phyloP scores from a whole-genome alignment of 768 basidiomycete genomes.

The Pulveroboletus frians region DNA sequence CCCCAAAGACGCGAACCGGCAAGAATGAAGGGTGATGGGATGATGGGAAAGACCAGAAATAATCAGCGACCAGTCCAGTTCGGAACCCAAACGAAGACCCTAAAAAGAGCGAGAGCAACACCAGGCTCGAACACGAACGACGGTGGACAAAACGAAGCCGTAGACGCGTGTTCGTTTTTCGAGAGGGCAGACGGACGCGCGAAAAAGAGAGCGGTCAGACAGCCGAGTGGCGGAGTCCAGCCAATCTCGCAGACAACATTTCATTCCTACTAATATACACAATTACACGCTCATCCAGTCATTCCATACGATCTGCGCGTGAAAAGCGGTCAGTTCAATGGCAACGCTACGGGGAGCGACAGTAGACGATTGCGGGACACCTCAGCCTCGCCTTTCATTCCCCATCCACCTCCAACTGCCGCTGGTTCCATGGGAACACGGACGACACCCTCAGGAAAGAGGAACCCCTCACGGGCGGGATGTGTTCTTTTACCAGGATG shows the following conservation, averaged over 20 bases:
- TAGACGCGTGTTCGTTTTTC: conserved; percentile 9
- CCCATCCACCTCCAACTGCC: conserved; percentile 64
- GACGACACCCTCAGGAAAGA: conserved; percentile 27
- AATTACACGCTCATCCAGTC: neutral
- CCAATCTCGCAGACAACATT: neutral
- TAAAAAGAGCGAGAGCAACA: neutral
- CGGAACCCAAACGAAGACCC: conserved; percentile 1
- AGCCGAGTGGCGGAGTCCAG: neutral
- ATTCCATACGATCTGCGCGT: too few species aligned
- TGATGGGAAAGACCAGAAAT: conserved; percentile 3
- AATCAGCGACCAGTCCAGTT: neutral
- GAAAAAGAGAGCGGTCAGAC: conserved; percentile 8
- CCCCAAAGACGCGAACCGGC: conserved; percentile 10
- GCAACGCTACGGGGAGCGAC: neutral
- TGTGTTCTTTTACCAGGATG: conserved; percentile 88
- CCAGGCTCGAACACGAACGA: neutral
- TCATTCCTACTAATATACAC: conserved; percentile 1
- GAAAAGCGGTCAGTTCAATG: conserved; percentile 3
- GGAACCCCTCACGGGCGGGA: conserved; percentile 46
- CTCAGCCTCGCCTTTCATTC: conserved; percentile 92
- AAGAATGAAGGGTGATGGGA: neutral
- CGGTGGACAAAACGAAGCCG: neutral
- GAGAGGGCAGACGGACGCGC: neutral
- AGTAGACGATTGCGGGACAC: conserved; percentile 15
- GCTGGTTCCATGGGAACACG: conserved; percentile 24